Evolutionary conservation across 2,329 filamentous ascomycete species (phyloP), one percentile per base, ranked within the genome.

Genomic region (Pseudogymnoascus sp.): DNA sequence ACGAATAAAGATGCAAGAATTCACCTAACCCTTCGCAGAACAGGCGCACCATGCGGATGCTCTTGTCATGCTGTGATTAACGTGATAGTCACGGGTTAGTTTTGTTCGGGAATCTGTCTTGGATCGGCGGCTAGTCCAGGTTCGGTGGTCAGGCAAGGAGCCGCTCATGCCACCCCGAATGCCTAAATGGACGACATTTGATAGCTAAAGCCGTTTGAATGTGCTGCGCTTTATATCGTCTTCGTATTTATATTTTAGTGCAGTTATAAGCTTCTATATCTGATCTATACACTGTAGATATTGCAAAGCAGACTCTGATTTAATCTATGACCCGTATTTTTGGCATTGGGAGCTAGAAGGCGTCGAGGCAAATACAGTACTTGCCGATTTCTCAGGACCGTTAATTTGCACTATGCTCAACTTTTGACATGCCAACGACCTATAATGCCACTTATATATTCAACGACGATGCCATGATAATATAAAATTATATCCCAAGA

Each of bases 11-110:
- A 33, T 55, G 45, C n/a, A 19, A 55, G 25, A 64, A 28, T 66
- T 67, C 22, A 64, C 68, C 7, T 52, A 64, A n/a, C 62, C 65
- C 3, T 42, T 65, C 39, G 60, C 64, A 3, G 60, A 68, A 64
- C 39, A 49, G 62, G 39, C 23, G 61, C 22, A 70, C 69, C 5
- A 28, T 49, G 23, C 42, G 2, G 42, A 25, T 49, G 14, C n/a
- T 55, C 45, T 55, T 55, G 45, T 52, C 45, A 52, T 52, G 45
- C 45, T 52, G 45, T 6, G 45, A 55, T 33, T 55, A 28, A 55
- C 45, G 45, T 55, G 45, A 55, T 12, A 55, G 45, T 55, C 45
- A 55, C 45, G 45, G 23, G 45, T 6, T 33, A 16, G 8, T 7
- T 55, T 42, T 33, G 14, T 28, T 28, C 8, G 45, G 45, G 25